Conservation (phyloP, 352 stramenopile species). For the Pythium graminicola region DNA sequence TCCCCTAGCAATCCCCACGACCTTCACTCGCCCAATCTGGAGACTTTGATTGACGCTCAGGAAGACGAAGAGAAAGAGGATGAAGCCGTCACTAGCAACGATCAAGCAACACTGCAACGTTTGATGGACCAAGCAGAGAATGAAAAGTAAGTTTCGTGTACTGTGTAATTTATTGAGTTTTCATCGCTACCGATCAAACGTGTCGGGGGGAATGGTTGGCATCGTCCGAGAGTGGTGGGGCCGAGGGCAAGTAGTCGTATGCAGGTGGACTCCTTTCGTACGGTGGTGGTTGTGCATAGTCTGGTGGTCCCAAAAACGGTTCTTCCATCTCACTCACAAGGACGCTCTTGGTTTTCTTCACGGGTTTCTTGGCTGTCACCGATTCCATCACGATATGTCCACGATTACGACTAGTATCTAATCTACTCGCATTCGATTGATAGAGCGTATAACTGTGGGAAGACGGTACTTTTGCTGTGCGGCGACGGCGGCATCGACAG, state of each 20-base stretch:
- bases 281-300: slow-evolving; percentile 32
- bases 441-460: slow-evolving; percentile 14
- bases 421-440: slow-evolving; percentile 3
- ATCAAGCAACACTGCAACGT: slow-evolving; percentile 8
- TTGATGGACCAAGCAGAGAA: slow-evolving; percentile 9
- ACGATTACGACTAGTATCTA: background rate
- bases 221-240: slow-evolving; percentile 43
- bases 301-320: slow-evolving; percentile 40
- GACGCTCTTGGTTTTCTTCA: slow-evolving; percentile 12
- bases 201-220: slow-evolving; percentile 16
- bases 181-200: slow-evolving; percentile 3
- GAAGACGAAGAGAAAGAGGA: slow-evolving; percentile 50
- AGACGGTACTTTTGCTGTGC: background rate
- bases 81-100: slow-evolving; percentile 1
- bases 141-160: background rate
- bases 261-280: slow-evolving; percentile 36
- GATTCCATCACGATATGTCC: slow-evolving; percentile 10
- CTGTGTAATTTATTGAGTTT: background rate
- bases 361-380: background rate
- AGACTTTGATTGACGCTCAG: slow-evolving; percentile 52
- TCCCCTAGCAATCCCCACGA: background rate
- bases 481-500: slow-evolving; percentile 23
- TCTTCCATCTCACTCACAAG: slow-evolving; percentile 61
- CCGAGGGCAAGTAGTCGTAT: slow-evolving; percentile 57
- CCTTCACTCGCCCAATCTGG: slow-evolving; percentile 32